Evolutionary conservation across 148 eudicot species (phyloP).

Genomic region (Spergularia marina): DNA sequence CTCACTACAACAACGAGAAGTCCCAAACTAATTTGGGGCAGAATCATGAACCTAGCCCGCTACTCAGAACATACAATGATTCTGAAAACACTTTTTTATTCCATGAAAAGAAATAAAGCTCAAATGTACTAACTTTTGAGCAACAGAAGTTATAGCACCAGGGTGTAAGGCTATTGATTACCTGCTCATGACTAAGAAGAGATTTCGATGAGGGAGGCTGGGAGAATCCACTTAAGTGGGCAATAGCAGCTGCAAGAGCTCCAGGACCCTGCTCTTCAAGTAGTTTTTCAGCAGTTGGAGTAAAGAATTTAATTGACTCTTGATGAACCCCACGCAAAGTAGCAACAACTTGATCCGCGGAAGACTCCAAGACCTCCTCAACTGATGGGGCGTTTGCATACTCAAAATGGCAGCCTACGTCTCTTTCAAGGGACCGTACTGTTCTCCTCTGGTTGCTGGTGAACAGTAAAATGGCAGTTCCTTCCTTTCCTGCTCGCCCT

Average conservation of each 20-base stretch:
- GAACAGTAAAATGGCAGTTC: slow-evolving; percentile 72
- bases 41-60: too few relatives aligned
- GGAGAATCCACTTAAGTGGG: slow-evolving; percentile 90
- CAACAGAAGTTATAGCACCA: neutral
- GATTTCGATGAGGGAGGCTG: slow-evolving; percentile 93
- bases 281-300: slow-evolving; percentile 83
- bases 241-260: slow-evolving; percentile 98
- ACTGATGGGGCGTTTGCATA: slow-evolving; percentile 64
- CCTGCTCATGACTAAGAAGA: slow-evolving; percentile 93
- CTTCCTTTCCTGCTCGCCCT: slow-evolving; percentile 96
- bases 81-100: neutral
- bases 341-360: slow-evolving; percentile 85
- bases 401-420: slow-evolving; percentile 86
- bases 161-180: slow-evolving; percentile 23
- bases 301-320: slow-evolving; percentile 74
- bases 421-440: slow-evolving; percentile 74
- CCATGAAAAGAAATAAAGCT: neutral
- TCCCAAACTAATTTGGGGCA: neutral
- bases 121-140: neutral
- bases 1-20: neutral
- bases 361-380: slow-evolving; percentile 73
- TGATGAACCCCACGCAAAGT: slow-evolving; percentile 87
- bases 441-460: slow-evolving; percentile 80
- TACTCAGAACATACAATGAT: neutral
- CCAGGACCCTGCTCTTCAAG: slow-evolving; percentile 65